Conservation (phyloP, 805 yeast genomes). For the Cyberlindnera americana region DNA sequence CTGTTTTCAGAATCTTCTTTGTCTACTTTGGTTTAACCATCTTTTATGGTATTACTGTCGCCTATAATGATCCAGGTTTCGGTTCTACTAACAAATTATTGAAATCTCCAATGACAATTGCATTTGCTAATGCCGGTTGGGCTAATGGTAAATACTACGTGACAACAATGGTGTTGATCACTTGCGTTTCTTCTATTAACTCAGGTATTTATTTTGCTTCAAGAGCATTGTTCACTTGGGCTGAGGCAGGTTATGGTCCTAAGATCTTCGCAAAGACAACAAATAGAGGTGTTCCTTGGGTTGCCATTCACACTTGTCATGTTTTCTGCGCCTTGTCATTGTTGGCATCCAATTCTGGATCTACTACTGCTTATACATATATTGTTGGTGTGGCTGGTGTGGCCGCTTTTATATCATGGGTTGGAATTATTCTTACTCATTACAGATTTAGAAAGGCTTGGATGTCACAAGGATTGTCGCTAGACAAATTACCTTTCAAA, state of each 20-base stretch:
- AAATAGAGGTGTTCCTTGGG: slow-evolving; percentile 60
- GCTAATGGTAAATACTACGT: slow-evolving; percentile 60
- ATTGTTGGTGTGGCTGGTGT: slow-evolving; percentile 71
- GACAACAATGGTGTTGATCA: slow-evolving; percentile 62
- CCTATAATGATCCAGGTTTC: slow-evolving; percentile 57
- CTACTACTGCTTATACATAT: slow-evolving; percentile 63
- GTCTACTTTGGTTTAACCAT: slow-evolving; percentile 63
- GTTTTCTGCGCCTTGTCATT: slow-evolving; percentile 55
- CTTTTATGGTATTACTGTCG: slow-evolving; percentile 66
- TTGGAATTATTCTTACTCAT: slow-evolving; percentile 57
- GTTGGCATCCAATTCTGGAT: slow-evolving; percentile 51
- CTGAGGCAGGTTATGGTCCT: slow-evolving; percentile 60
- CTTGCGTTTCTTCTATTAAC: slow-evolving; percentile 67
- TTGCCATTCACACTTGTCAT: slow-evolving; percentile 55
- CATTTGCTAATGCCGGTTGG: slow-evolving; percentile 66
- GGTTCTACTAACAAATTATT: slow-evolving; percentile 34
- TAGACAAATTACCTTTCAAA: slow-evolving; percentile 67
- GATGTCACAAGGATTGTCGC: slow-evolving; percentile 53
- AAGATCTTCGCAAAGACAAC: slow-evolving; percentile 47
- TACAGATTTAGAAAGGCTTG: slow-evolving; percentile 65
- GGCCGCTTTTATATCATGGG: slow-evolving; percentile 73
- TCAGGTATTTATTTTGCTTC: slow-evolving; percentile 68
- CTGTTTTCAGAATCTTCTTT: slow-evolving; percentile 57
- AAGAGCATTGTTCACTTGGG: slow-evolving; percentile 61
- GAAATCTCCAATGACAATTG: slow-evolving; percentile 69